These are phyloP conservation scores for Dictyostelium capitatum DNA, from an alignment of 78 protist species.

Conservation along the genomic window DNA sequence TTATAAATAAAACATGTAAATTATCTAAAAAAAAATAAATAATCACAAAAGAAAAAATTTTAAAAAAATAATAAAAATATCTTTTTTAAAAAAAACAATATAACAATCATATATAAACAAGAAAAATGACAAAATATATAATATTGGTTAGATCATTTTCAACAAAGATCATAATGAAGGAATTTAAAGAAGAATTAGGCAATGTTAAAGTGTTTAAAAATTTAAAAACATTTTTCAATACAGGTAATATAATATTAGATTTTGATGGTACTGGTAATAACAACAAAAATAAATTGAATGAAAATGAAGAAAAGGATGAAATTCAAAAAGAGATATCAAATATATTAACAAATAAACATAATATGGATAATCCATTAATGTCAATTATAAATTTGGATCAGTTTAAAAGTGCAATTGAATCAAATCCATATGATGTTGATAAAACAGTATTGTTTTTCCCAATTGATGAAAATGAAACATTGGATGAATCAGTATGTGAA, in stretches of 20 bases:
- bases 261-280: no score
- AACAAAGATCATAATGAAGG: not conserved
- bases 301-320: not conserved
- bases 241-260: conserved; percentile 5
- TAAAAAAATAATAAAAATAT: not conserved
- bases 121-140: not conserved
- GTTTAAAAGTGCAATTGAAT: not conserved
- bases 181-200: not conserved
- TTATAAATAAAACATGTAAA: no score
- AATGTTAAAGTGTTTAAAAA: not conserved
- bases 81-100: no score
- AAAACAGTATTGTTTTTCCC: not conserved
- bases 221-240: conserved; percentile 3
- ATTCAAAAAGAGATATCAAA: not conserved
- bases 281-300: not conserved
- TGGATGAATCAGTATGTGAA: not conserved
- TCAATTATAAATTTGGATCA: not conserved
- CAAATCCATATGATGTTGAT: not conserved
- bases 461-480: not conserved
- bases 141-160: not conserved
- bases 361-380: conserved; percentile 6
- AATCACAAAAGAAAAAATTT: not conserved
- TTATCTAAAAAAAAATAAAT: no score
- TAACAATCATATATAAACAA: no score
- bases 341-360: not conserved